phyloP scores from a whole-genome alignment of 257 asterid genomes.

The Parsonsia alboflavescens region DNA sequence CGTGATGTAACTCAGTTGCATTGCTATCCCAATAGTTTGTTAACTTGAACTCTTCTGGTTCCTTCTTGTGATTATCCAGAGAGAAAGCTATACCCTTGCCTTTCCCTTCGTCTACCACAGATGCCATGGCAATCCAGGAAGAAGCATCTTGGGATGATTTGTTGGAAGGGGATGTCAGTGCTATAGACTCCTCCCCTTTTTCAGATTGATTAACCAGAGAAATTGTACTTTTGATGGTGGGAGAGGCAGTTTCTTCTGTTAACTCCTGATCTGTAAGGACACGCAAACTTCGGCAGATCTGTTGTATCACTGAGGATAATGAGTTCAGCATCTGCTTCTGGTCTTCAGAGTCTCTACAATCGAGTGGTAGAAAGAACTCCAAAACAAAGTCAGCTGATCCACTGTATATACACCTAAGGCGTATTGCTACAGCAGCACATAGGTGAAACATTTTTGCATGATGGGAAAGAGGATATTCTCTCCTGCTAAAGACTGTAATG shows the following conservation, averaged over 20 bases:
- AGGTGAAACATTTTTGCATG: constrained; percentile 51
- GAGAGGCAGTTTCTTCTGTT: constrained; percentile 35
- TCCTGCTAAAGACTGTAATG: constrained; percentile 55
- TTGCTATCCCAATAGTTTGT: constrained; percentile 39
- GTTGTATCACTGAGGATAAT: constrained; percentile 50
- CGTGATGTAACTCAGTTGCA: constrained; percentile 23
- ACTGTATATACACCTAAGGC: constrained; percentile 56
- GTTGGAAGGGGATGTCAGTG: constrained; percentile 18
- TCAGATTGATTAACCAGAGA: constrained; percentile 18
- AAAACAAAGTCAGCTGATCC: constrained; percentile 65
- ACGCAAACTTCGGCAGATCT: constrained; percentile 51
- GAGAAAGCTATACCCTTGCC: constrained; percentile 47
- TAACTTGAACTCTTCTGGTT: constrained; percentile 42
- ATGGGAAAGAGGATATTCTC: constrained; percentile 76
- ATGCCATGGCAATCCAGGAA: constrained; percentile 35
- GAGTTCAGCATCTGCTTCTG: constrained; percentile 59
- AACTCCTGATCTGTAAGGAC: constrained; percentile 59
- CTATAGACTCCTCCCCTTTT: constrained; percentile 21
- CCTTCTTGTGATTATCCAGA: constrained; percentile 32
- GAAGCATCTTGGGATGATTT: constrained; percentile 31
- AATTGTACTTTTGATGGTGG: constrained; percentile 19
- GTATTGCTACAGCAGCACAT: constrained; percentile 68
- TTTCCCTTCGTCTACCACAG: constrained; percentile 36
- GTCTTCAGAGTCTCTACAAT: constrained; percentile 46
- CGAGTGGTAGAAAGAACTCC: constrained; percentile 67